Conservation (phyloP, 768 basidiomycete genomes). For the Melanogaster broomeanus region DNA sequence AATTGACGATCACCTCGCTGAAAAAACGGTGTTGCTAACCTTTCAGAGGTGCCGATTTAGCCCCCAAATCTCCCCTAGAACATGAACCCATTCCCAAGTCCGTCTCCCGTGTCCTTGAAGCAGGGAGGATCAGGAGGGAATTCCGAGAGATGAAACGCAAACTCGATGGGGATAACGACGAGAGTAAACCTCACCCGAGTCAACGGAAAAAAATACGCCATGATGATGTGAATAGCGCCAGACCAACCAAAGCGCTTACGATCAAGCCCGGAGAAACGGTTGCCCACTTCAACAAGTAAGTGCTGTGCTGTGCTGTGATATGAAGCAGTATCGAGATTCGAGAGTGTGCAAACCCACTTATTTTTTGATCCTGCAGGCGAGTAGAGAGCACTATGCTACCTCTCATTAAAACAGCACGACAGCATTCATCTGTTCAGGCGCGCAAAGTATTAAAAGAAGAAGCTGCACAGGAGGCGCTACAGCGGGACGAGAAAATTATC, state of each 20-base stretch:
- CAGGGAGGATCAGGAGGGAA: conserved; percentile 55
- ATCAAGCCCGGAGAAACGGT: conserved; percentile 73
- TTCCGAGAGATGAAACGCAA: conserved; percentile 51
- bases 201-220: conserved; percentile 31
- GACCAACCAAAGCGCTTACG: conserved; percentile 32
- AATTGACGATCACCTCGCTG: neutral
- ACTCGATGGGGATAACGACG: conserved; percentile 29
- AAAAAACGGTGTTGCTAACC: neutral
- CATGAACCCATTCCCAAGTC: conserved; percentile 73
- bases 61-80: conserved; percentile 45
- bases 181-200: conserved; percentile 28
- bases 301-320: conserved; percentile 10
- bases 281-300: conserved; percentile 74
- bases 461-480: conserved; percentile 15
- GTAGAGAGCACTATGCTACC: conserved; percentile 75
- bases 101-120: conserved; percentile 63
- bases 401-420: conserved; percentile 60
- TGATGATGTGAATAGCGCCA: conserved; percentile 18
- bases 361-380: conserved; percentile 48
- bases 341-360: conserved; percentile 1
- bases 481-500: conserved; percentile 13
- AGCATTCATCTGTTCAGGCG: conserved; percentile 51
- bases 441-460: conserved; percentile 45
- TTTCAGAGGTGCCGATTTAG: conserved; percentile 50
- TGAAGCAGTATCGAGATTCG: conserved; percentile 1